Evolutionary conservation across 108 stramenopile species (phyloP).

Genomic region (Seminavis robusta): DNA sequence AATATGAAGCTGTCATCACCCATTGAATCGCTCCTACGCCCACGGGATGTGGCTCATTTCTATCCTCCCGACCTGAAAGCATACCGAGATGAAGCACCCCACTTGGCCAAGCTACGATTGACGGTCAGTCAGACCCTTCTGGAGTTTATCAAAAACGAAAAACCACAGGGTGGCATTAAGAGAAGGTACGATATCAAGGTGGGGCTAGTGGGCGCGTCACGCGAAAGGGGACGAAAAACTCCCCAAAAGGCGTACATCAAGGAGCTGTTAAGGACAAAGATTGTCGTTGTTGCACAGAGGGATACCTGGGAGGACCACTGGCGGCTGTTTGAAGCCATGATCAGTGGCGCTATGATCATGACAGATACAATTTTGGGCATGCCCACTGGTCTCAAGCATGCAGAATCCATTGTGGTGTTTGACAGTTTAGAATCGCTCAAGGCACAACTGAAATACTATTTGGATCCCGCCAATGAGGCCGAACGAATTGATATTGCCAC

Average conservation of each 20-base stretch:
- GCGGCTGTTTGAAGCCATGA: constrained; percentile 53
- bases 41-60: constrained; percentile 29
- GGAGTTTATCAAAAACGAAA: neutral
- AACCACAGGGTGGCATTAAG: no score
- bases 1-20: constrained; percentile 4
- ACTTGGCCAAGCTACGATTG: neutral
- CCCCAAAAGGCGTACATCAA: constrained; percentile 18
- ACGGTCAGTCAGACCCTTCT: constrained; percentile 1
- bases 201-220: neutral
- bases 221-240: constrained; percentile 4
- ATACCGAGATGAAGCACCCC: neutral
- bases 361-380: constrained; percentile 43
- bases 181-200: neutral
- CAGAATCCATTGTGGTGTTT: constrained; percentile 41
- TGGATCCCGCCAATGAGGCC: constrained; percentile 21
- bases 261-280: constrained; percentile 40
- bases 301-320: constrained; percentile 72
- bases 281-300: constrained; percentile 60
- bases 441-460: constrained; percentile 28
- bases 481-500: constrained; percentile 38
- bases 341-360: constrained; percentile 61
- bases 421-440: constrained; percentile 22
- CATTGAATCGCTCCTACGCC: constrained; percentile 14
- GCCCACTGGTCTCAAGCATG: constrained; percentile 34
- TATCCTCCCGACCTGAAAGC: constrained; percentile 7